Evolutionary conservation across 495 filamentous ascomycete genomes (phyloP).

Genomic region (Elasticomyces elasticus): DNA sequence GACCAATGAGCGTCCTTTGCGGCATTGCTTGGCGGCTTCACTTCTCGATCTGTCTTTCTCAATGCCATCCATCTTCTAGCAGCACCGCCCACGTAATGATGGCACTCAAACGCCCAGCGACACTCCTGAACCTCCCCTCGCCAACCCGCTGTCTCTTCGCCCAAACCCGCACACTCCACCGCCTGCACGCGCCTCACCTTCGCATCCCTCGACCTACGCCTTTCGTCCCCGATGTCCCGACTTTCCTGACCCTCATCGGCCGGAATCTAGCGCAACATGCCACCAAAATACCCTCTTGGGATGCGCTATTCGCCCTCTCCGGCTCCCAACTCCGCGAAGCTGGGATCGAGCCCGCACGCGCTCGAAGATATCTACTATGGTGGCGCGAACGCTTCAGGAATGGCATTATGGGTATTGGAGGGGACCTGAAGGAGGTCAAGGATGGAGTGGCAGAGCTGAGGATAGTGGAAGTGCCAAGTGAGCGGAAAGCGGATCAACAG

Average conservation of each 20-base stretch:
- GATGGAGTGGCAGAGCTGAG: conserved; percentile 62
- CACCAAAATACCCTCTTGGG: conserved; percentile 78
- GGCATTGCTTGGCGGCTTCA: too few species aligned
- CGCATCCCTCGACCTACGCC: conserved; percentile 60
- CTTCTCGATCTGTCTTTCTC: too few species aligned
- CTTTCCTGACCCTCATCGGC: conserved; percentile 88
- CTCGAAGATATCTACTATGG: conserved; percentile 69
- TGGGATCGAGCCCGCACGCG: conserved; percentile 76
- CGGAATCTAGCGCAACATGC: conserved; percentile 71
- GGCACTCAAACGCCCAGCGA: conserved; percentile 12
- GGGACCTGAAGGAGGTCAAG: conserved; percentile 61
- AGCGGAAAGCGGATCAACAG: conserved; percentile 9
- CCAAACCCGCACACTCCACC: conserved; percentile 29
- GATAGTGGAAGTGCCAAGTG: conserved; percentile 50
- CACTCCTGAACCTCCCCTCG: conserved; percentile 13
- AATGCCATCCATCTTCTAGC: neutral
- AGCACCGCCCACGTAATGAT: neutral
- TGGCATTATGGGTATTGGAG: conserved; percentile 66
- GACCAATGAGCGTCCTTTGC: neutral
- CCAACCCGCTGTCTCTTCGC: conserved; percentile 8
- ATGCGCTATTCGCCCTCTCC: conserved; percentile 70
- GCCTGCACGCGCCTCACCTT: conserved; percentile 21
- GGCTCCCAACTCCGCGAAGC: conserved; percentile 67
- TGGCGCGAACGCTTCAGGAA: conserved; percentile 77
- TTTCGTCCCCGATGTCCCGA: conserved; percentile 74